These are phyloP conservation scores for Phytopythium oedochilum DNA, from an alignment of 352 stramenopile genomes.

Conservation along the genomic window DNA sequence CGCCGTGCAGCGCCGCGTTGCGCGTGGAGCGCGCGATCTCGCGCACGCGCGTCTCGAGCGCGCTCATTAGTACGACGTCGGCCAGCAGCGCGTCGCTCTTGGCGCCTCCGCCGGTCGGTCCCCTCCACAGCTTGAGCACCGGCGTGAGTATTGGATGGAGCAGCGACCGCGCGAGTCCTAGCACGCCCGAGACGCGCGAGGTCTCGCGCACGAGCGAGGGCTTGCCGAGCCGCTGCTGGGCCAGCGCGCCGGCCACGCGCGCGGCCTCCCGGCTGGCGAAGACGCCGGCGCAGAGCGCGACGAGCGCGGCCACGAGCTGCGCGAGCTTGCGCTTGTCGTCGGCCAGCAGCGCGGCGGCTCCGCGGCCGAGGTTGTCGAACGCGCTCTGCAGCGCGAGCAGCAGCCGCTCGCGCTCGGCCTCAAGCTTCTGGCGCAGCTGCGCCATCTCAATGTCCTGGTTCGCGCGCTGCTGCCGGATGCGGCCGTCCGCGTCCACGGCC, in stretches of 20 bases:
- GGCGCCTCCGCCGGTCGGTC: slow-evolving; percentile 9
- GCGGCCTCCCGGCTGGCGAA: slow-evolving; percentile 61
- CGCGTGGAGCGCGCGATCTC: slow-evolving; percentile 58
- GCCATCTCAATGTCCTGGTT: slow-evolving; percentile 76
- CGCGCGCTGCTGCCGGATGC: slow-evolving; percentile 60
- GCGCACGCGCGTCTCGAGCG: slow-evolving; percentile 55
- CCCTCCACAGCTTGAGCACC: neutral
- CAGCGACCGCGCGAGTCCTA: slow-evolving; percentile 11
- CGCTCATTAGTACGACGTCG: slow-evolving; percentile 51
- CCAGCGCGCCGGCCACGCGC: slow-evolving; percentile 48
- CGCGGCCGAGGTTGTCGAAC: slow-evolving; percentile 69
- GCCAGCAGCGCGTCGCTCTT: slow-evolving; percentile 39
- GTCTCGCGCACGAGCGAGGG: slow-evolving; percentile 71
- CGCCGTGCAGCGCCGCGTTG: slow-evolving; percentile 54
- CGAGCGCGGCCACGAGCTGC: slow-evolving; percentile 54
- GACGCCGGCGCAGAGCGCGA: slow-evolving; percentile 47
- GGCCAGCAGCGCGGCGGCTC: slow-evolving; percentile 38
- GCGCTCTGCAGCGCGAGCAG: slow-evolving; percentile 59
- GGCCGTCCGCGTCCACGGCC: slow-evolving; percentile 52
- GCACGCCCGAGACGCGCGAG: slow-evolving; percentile 38
- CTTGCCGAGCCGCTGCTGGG: slow-evolving; percentile 65
- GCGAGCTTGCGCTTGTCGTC: slow-evolving; percentile 51
- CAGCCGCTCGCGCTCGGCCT: slow-evolving; percentile 60
- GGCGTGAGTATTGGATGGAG: neutral
- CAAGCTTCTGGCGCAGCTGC: slow-evolving; percentile 49